Conservation (phyloP, 768 basidiomycete species). For the Mycena polygramma region DNA sequence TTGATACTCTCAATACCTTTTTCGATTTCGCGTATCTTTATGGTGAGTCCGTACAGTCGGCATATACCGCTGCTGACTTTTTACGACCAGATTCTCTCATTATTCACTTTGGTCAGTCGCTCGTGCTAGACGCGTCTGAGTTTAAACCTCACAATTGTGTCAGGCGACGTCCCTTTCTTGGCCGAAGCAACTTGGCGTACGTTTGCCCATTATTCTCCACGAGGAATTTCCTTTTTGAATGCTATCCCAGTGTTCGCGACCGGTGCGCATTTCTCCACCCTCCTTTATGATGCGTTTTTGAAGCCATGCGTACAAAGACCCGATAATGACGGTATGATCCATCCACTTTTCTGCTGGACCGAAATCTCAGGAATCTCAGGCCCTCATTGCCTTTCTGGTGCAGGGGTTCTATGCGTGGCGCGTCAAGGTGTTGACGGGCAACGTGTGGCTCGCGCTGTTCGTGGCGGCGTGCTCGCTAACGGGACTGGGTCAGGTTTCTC, state of each 20-base stretch:
- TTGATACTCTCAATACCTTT: conserved; percentile 54
- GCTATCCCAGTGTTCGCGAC: conserved; percentile 27
- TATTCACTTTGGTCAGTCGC: conserved; percentile 48
- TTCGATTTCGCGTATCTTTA: conserved; percentile 51
- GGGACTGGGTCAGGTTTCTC: conserved; percentile 4
- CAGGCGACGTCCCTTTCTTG: conserved; percentile 44
- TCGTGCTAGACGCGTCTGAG: conserved; percentile 40
- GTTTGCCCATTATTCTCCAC: conserved; percentile 11
- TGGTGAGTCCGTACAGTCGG: no score
- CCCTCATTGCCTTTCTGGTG: conserved; percentile 34
- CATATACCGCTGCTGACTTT: not conserved
- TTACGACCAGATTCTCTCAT: conserved; percentile 35
- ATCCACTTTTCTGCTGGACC: not conserved
- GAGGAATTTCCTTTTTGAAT: not conserved
- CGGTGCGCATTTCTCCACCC: conserved; percentile 1
- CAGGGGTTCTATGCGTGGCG: conserved; percentile 38
- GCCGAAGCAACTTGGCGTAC: conserved; percentile 43
- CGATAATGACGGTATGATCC: conserved; percentile 29
- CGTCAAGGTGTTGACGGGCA: conserved; percentile 32
- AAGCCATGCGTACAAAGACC: conserved; percentile 13
- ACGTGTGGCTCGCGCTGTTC: conserved; percentile 9
- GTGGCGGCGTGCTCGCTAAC: conserved; percentile 22
- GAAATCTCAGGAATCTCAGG: conserved; percentile 21
- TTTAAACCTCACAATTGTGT: no score
- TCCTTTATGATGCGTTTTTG: not conserved